Base-by-base conservation (phyloP, 345 rosid species). In the Rhizophora apiculata region DNA sequence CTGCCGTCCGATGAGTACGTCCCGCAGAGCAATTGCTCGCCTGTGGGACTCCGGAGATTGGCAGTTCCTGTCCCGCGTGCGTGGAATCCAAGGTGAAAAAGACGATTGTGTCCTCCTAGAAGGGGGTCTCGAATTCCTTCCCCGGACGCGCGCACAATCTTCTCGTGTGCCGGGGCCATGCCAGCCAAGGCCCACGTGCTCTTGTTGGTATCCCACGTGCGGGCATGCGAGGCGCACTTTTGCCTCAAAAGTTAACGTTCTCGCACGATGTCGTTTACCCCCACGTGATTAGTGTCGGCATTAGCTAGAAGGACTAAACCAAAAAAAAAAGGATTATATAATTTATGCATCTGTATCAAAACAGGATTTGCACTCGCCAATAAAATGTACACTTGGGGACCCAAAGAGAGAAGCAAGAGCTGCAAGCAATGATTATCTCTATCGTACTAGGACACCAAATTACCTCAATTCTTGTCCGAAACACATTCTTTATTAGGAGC, bases 171-270 rank as follows among this genome's bases (percentile, higher is more conserved):
- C 58, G 62, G 61, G 26, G 34, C 36, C 73, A 70, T 61, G 78
- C 74, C 85, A 84, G 81, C 88, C 85, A 80, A 60, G 24, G 24
- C 24, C 84, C 88, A 85, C 88, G 85, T 86, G 85, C 68, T 37
- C 3, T 31, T 78, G 78, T 70, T 65, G 68, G 21, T 54, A 46
- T 59, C 65, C 69, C 90, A 86, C 90, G 88, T 87, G 92, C 79
- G 69, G 31, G 74, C 96, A 90, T 84, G 92, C 82, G 89, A 82
- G 63, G 26, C 63, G 64, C 68, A 64, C 71, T 51, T 62, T 76
- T 80, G 82, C 73, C 72, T 67, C 63, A 30, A 67, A 49, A 60
- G 74, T 81, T 68, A 65, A 64, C 68, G 61, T n/a, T 26, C 52
- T 62, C 26, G 74, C 57, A 55, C 72, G 53, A 63, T 19, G 29